Base-by-base conservation (phyloP, 129 eudicot genomes). In the Oenanthe sinensis region DNA sequence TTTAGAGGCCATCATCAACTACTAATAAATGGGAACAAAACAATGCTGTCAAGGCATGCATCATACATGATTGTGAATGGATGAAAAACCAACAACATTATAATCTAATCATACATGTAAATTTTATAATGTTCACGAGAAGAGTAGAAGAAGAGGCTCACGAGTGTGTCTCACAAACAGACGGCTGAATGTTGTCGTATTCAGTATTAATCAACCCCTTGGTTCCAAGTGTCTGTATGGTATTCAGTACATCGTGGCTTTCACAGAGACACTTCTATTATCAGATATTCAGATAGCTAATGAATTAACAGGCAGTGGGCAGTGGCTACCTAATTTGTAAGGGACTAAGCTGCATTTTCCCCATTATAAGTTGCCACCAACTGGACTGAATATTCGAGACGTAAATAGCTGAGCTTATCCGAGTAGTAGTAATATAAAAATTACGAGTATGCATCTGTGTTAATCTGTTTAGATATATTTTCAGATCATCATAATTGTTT, bases 121-220 rank as follows among this genome's bases (percentile, higher is more conserved):
- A 5, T 14, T 33, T 3, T 15, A 36, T 30, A 37, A 69, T 70
- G 28, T 74, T 74, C 77, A 74, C 77, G 77, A 26, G 24, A 45
- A 16, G 77, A 26, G 60, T 24, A 60, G 68, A 10, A 19, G 36
- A 40, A 43, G 54, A 45, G 49, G 39, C 8, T 74, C 54, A 45
- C 60, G 77, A 74, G 77, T 74, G 55, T 73, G 76, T 45, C 19
- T 4, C 40, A 74, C 77, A 74, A 74, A 46, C 26, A 28, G 58
- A 74, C 77, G 43, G 77, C 77, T 46, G 1, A 74, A 20, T 2
- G 20, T 39, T 45, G 77, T 74, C 77, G 58, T 74, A 15, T 6
- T 46, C 15, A 6, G 17, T 30, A 65, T 67, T 30, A 67, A 46
- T 74, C 77, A 74, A 46, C 26, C 43, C 48, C 40, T 30, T 74